phyloP scores from a whole-genome alignment of 2,329 filamentous ascomycete species.

The Penicillium sp. region DNA sequence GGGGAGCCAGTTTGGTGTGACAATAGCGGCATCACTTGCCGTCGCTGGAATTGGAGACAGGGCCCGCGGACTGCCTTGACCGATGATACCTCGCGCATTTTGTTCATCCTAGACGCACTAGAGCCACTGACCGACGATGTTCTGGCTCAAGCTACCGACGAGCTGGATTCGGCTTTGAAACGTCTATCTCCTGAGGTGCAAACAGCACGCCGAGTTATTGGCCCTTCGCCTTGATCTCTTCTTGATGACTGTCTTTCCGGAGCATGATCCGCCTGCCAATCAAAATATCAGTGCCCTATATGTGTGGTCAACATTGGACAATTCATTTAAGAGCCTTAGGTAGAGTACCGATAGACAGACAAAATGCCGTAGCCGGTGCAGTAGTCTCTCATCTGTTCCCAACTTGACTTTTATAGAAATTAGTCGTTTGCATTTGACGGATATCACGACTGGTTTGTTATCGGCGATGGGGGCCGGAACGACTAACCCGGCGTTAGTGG shows the following conservation, averaged over 20 bases:
- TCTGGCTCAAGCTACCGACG: constrained; percentile 12
- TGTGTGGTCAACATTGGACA: background rate
- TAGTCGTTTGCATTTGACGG: too few relatives aligned
- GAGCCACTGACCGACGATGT: constrained; percentile 10
- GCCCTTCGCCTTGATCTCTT: background rate
- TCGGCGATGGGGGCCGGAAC: too few relatives aligned
- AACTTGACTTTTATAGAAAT: too few relatives aligned
- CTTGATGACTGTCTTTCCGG: background rate
- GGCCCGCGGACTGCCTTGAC: constrained; percentile 36
- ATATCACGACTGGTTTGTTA: too few relatives aligned
- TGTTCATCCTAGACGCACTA: constrained; percentile 24
- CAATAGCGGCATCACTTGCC: constrained; percentile 37
- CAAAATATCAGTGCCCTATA: background rate
- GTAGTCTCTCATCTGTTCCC: too few relatives aligned
- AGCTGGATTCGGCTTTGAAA: constrained; percentile 10
- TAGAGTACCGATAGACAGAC: too few relatives aligned
- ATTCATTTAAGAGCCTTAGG: too few relatives aligned
- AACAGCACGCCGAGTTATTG: background rate
- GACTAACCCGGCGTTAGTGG: too few relatives aligned
- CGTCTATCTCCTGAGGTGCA: constrained; percentile 4
- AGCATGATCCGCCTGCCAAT: background rate
- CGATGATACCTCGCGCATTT: constrained; percentile 34
- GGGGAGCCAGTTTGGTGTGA: constrained; percentile 44
- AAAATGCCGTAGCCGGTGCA: too few relatives aligned
- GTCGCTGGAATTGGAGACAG: constrained; percentile 43